Percentiles rank a stretch among this genome's conserved stretches.
phyloP scores from a whole-genome alignment of 148 eudicot species.

The Arctostaphylos glauca region DNA sequence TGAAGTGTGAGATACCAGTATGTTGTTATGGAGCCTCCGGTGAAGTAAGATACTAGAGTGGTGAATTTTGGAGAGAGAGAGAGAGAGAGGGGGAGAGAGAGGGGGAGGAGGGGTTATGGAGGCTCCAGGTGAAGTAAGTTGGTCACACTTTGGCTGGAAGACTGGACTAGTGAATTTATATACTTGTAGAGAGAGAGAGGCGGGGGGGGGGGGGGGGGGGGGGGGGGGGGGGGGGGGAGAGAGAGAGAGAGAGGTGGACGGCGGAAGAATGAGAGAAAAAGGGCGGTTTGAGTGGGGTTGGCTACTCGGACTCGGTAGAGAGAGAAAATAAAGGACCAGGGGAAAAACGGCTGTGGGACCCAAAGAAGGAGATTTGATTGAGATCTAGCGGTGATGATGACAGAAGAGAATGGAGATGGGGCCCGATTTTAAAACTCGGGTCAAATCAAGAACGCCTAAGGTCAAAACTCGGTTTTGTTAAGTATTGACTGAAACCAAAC shows the following conservation, averaged over 20 bases:
- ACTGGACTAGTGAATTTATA: conserved; percentile 20
- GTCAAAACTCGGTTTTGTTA: background rate
- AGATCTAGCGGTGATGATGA: background rate
- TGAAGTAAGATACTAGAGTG: too few relatives aligned
- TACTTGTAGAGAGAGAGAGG: conserved; percentile 10
- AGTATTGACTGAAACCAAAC: background rate
- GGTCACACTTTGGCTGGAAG: background rate
- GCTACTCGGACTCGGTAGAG: background rate
- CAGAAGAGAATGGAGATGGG: background rate
- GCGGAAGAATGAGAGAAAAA: background rate
- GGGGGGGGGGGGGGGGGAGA: too few relatives aligned
- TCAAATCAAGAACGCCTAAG: background rate
- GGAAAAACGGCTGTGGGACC: conserved; percentile 8
- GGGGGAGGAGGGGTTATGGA: background rate
- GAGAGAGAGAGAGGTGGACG: background rate
- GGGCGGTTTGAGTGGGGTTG: background rate
- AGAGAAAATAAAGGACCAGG: background rate
- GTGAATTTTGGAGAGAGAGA: too few relatives aligned
- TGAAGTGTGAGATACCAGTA: too few relatives aligned
- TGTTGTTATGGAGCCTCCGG: too few relatives aligned
- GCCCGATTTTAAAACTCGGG: background rate
- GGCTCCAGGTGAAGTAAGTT: background rate
- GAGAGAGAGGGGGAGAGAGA: too few relatives aligned
- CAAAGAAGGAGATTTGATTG: background rate
- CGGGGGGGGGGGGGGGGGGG: background rate